Percentiles rank a stretch among this genome's conserved stretches.
Evolutionary conservation across 2,329 filamentous ascomycete genomes (phyloP).

Genomic region (Aphanocladium album): DNA sequence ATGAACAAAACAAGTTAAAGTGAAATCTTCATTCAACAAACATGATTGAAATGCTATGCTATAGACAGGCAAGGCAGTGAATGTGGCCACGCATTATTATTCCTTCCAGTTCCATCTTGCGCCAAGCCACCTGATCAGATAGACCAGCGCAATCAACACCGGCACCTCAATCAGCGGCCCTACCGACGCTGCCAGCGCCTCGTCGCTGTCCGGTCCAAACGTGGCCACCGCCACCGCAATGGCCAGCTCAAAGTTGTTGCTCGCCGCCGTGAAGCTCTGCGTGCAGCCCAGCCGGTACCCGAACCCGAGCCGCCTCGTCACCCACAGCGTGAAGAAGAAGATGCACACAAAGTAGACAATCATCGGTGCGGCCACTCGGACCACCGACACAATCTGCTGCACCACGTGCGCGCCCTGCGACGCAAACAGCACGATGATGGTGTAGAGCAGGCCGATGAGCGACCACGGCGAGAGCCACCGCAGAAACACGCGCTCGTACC

Average conservation of each 20-base stretch:
- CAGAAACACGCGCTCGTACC: slow-evolving; percentile 63
- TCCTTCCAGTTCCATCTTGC: slow-evolving; percentile 11
- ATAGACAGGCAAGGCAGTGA: too few relatives aligned
- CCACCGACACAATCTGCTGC: slow-evolving; percentile 69
- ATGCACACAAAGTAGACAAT: slow-evolving; percentile 68
- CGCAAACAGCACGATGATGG: slow-evolving; percentile 72
- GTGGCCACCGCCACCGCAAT: slow-evolving; percentile 70
- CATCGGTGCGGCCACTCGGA: slow-evolving; percentile 68
- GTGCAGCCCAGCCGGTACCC: slow-evolving; percentile 62
- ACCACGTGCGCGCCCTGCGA: slow-evolving; percentile 67
- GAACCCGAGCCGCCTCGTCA: slow-evolving; percentile 58
- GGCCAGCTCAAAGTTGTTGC: slow-evolving; percentile 80
- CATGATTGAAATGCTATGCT: too few relatives aligned
- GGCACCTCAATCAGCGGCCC: slow-evolving; percentile 76
- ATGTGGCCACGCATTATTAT: background rate
- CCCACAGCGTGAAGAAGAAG: slow-evolving; percentile 59
- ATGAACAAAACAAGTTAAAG: background rate
- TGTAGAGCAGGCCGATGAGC: slow-evolving; percentile 71
- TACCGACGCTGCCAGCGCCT: slow-evolving; percentile 70
- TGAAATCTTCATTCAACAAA: too few relatives aligned
- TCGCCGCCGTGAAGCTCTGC: slow-evolving; percentile 75
- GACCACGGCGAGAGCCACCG: slow-evolving; percentile 62
- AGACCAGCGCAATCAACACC: slow-evolving; percentile 65
- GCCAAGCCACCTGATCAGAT: slow-evolving; percentile 26
- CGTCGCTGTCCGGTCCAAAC: slow-evolving; percentile 65